Conservation (phyloP, 78 protist species). For the Isochrysis galbana region DNA sequence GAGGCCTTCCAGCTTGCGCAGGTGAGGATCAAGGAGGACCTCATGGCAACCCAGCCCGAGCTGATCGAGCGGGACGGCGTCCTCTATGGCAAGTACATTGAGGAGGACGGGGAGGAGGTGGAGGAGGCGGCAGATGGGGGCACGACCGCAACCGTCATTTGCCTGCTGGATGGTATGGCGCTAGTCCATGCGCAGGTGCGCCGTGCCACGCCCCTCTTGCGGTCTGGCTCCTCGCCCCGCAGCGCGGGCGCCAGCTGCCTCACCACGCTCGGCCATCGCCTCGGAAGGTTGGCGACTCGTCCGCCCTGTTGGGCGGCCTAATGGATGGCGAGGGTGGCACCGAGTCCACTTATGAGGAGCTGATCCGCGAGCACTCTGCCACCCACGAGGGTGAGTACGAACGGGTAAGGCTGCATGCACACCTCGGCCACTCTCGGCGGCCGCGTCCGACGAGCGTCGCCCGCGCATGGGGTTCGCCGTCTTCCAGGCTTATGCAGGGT, state of each 20-base stretch:
- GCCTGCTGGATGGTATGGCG: not conserved
- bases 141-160: conserved; percentile 17
- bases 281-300: too few species aligned
- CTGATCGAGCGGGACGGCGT: not conserved
- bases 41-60: not conserved
- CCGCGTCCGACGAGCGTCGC: too few species aligned
- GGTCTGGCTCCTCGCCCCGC: too few species aligned
- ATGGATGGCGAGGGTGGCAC: not conserved
- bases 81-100: not conserved
- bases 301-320: not conserved
- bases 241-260: too few species aligned
- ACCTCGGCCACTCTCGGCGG: too few species aligned
- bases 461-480: too few species aligned
- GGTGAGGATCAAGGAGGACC: too few species aligned
- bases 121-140: conserved; percentile 7
- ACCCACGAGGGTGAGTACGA: not conserved
- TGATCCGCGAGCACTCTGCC: not conserved
- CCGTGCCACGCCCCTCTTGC: too few species aligned
- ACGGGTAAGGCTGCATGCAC: not conserved
- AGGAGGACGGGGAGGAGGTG: not conserved
- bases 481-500: too few species aligned
- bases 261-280: too few species aligned
- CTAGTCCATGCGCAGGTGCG: not conserved
- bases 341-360: not conserved
- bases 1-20: not conserved